Percentiles rank a stretch among this genome's conserved stretches.
Evolutionary conservation across 495 filamentous ascomycete species (phyloP).

Genomic region (Talaromyces nanjingensis): DNA sequence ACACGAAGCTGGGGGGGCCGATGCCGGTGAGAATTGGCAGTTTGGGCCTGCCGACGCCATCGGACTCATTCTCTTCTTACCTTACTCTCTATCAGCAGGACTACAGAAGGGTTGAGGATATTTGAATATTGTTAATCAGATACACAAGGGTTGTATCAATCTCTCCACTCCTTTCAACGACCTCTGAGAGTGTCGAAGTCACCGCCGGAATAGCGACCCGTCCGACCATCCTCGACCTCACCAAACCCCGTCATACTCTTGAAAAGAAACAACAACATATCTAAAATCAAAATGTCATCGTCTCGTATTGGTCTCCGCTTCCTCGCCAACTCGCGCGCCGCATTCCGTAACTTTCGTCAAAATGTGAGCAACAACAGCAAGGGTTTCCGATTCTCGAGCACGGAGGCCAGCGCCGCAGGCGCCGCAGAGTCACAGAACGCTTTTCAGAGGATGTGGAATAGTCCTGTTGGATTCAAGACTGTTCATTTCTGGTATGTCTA

Average conservation of each 20-base stretch:
- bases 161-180: neutral
- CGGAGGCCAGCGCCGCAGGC: conserved; percentile 38
- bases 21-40: conserved; percentile 4
- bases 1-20: conserved; percentile 2
- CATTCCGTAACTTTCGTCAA: conserved; percentile 38
- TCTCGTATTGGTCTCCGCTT: conserved; percentile 43
- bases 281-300: conserved; percentile 24
- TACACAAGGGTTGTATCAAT: neutral
- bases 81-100: neutral
- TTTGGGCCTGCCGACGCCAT: neutral
- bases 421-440: conserved; percentile 48
- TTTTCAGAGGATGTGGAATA: conserved; percentile 74
- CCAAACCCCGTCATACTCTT: neutral
- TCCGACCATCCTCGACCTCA: neutral
- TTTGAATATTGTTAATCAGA: neutral
- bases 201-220: conserved; percentile 11
- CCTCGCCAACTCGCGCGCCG: conserved; percentile 44
- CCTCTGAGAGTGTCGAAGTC: neutral
- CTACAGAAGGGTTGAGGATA: neutral
- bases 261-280: conserved; percentile 2
- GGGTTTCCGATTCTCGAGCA: conserved; percentile 59
- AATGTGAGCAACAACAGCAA: conserved; percentile 17
- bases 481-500: conserved; percentile 87
- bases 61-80: neutral
- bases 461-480: conserved; percentile 84